Base-by-base conservation (phyloP, 108 stramenopile species). In the Mediolabrus comicus region DNA sequence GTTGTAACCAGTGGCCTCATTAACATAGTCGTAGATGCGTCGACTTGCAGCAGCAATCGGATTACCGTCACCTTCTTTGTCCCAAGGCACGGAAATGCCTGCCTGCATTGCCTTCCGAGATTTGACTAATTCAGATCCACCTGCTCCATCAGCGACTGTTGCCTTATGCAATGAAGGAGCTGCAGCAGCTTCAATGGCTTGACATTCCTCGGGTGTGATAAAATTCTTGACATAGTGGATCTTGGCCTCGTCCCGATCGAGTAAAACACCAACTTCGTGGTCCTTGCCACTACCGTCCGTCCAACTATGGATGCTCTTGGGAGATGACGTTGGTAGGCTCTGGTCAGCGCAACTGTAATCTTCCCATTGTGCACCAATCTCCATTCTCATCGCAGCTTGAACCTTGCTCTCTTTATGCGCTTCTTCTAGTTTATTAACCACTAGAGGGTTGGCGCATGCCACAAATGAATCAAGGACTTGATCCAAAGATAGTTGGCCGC, bases 61-160 rank as follows among this genome's bases (percentile, higher is more conserved):
- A 69, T 92, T 68, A 24, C 81, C 90, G n/a, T 84, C 71, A 3
- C 35, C 68, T 74, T 92, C 91, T 31, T 69, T 59, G 4, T 92
- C 85, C 87, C 91, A 92, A 29, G 84, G 86, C 22, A 94, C 86
- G 9, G 46, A 65, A n/a, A 93, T 67, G 5, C 92, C 92, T 13
- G 94, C 91, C 66, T 95, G 90, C 87, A 85, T 64, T 29, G 89
- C 87, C 52, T 92, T 92, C 26, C 95, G 83, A 46, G 79, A 79
- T 13, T 89, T 86, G 19, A 83, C 79, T 29, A 88, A 64, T 14
- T 72, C 53, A 36, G 76, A 75, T 16, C 89, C 90, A 29, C 92
- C 95, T 0, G 80, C 43, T n/a, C 90, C 92, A 76, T 89, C 87
- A 28, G 95, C 92, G 13, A 94, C 92, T 9, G 92, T 92, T 27